phyloP scores from a whole-genome alignment of 768 basidiomycete species.

The Gloeopeniophorella convolvens region DNA sequence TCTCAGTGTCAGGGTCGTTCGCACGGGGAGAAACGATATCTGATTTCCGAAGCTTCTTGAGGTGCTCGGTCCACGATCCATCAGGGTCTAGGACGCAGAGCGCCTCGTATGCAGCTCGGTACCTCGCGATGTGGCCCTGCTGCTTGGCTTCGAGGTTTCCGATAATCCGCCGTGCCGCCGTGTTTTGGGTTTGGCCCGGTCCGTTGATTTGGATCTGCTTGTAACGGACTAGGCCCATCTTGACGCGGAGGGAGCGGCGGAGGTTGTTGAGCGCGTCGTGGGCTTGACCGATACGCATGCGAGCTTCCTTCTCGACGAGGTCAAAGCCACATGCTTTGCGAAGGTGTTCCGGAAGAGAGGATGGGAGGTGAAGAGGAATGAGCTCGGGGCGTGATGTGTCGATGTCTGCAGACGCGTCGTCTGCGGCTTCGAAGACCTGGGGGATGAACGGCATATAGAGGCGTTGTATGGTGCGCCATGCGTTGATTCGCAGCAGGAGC shows the following conservation, averaged over 20 bases:
- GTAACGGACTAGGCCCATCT: neutral
- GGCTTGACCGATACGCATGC: slow-evolving; percentile 6
- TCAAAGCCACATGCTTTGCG: neutral
- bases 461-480: slow-evolving; percentile 5
- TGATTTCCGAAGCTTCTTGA: too few relatives aligned
- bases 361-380: neutral
- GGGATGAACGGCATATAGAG: slow-evolving; percentile 11
- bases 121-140: neutral
- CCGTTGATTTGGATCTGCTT: neutral
- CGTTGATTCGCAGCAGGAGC: neutral
- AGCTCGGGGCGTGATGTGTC: too few relatives aligned
- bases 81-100: slow-evolving; percentile 4
- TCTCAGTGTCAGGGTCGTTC: too few relatives aligned
- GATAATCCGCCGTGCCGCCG: neutral
- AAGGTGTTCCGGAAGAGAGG: neutral
- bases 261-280: slow-evolving; percentile 9
- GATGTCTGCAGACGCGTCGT: neutral
- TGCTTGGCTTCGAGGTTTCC: neutral
- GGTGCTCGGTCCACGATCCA: slow-evolving; percentile 11
- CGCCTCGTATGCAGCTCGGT: slow-evolving; percentile 5
- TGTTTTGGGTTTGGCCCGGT: slow-evolving; percentile 6
- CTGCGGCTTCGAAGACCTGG: too few relatives aligned
- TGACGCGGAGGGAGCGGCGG: neutral
- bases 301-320: neutral
- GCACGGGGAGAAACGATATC: too few relatives aligned